Base-by-base conservation (phyloP, 306 rosid genomes). In the Glycyrrhiza uralensis region DNA sequence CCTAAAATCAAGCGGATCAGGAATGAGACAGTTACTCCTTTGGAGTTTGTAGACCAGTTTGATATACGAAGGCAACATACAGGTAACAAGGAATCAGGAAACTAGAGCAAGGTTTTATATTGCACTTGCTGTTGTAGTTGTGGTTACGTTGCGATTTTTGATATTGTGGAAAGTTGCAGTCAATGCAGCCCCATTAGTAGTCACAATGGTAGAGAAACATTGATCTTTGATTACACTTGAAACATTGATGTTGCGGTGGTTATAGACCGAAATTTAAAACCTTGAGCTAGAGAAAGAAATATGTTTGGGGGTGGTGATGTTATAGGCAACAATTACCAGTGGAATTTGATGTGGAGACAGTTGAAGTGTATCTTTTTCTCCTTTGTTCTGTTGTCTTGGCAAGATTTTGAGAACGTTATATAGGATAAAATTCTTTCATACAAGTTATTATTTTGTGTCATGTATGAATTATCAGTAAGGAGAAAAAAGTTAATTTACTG, bases 1-100 rank as follows among this genome's bases (percentile, higher is more conserved):
- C 97, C 99, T 52, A 95, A 95, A 82, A 89, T 95, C 72, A 89
- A 83, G 89, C 86, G 99, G 66, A 85, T 89, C 62, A 88, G 99
- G 66, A 91, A 95, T 15, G 99, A 95, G 86, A 80, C 96, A 0
- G 79, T 81, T 23, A 79, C 85, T 76, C 99, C 99, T 32, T 72
- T 95, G 78, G 90, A 88, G 79, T 75, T 5, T 57, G 96, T 91
- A 39, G 89, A 95, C 60, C 81, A 81, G 78, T 86, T 88, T 52
- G 96, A 95, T 81, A 95, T 95, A 71, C 80, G 99, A 39, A 87
- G 85, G 74, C 86, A 81, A 18, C 73, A 71, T 47, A 54, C 55
- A 6, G 71, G 39, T 50, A 74, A 52, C 58, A 66, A 65, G 39
- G 85, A 80, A 49, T 67, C 84, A 32, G 81, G 72, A 71, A 85